Percentiles rank a stretch among this genome's conserved stretches.
Conservation (phyloP, 305 asterid genomes). For the Euphrasia arctica region DNA sequence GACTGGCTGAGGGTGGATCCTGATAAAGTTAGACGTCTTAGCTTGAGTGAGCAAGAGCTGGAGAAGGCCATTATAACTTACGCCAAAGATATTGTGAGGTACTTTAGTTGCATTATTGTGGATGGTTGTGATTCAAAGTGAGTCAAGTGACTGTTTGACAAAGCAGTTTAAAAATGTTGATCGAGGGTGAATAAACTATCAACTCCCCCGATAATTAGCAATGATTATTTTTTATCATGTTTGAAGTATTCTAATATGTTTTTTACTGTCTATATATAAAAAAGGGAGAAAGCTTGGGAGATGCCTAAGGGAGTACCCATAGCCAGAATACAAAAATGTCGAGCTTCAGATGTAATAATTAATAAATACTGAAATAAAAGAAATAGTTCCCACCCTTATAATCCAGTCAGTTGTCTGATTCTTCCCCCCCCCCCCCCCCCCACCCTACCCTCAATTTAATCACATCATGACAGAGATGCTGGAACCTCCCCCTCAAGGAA, state of each 20-base stretch:
- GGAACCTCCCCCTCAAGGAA: slow-evolving; percentile 7
- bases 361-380: not conserved
- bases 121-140: not conserved
- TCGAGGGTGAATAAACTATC: not conserved
- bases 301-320: not conserved
- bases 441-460: not conserved
- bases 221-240: not conserved
- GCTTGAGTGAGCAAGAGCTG: slow-evolving; percentile 77
- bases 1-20: slow-evolving; percentile 72
- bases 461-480: not conserved
- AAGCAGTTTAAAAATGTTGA: not conserved
- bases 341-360: slow-evolving; percentile 3
- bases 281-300: not conserved
- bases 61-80: slow-evolving; percentile 52
- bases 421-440: no score
- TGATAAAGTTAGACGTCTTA: slow-evolving; percentile 78
- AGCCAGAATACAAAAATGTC: not conserved
- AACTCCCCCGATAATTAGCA: not conserved
- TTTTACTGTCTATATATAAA: not conserved
- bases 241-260: slow-evolving; percentile 3
- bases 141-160: not conserved
- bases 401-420: not conserved
- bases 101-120: slow-evolving; percentile 15
- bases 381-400: slow-evolving; percentile 4
- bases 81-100: slow-evolving; percentile 63